Evolutionary conservation across 2,329 filamentous ascomycete species (phyloP).

Genomic region (Endoconidiophora polonica): DNA sequence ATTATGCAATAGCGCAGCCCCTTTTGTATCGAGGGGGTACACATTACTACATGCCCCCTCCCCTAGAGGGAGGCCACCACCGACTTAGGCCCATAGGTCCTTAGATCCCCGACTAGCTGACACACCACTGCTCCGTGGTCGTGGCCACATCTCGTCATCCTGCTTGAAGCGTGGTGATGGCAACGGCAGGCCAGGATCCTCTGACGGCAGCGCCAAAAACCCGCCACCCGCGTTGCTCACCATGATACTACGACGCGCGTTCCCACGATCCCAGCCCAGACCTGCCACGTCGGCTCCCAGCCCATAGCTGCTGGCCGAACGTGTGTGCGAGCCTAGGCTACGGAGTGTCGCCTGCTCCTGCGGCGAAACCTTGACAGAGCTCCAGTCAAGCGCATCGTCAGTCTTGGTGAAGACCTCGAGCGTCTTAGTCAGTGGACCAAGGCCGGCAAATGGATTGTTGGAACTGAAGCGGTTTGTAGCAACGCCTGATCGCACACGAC

Average conservation of each 20-base stretch:
- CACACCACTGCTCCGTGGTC: conserved; percentile 28
- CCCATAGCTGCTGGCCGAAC: conserved; percentile 40
- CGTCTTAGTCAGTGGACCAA: conserved; percentile 30
- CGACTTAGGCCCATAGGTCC: conserved; percentile 26
- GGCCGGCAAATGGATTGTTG: conserved; percentile 39
- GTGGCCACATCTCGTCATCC: conserved; percentile 25
- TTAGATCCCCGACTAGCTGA: conserved; percentile 22
- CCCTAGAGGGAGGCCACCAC: no score
- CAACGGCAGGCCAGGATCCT: conserved; percentile 12
- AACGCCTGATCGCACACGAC: conserved; percentile 13
- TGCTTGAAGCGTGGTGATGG: conserved; percentile 13
- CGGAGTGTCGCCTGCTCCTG: conserved; percentile 15
- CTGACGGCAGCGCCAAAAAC: conserved; percentile 35
- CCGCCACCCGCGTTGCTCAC: conserved; percentile 31
- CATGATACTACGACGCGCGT: conserved; percentile 37
- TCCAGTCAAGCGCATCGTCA: conserved; percentile 42
- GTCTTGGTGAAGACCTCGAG: conserved; percentile 45
- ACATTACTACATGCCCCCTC: no score
- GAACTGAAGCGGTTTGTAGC: conserved; percentile 33
- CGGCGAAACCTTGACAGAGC: conserved; percentile 33
- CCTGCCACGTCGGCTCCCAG: conserved; percentile 34
- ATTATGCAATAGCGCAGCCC: no score
- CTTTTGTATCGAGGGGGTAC: no score
- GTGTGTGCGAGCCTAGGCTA: conserved; percentile 14
- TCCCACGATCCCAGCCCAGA: conserved; percentile 33